A percentile compares a stretch with the other conserved stretches of the same genome.
phyloP scores from a whole-genome alignment of 2,329 filamentous ascomycete species.

The Fusarium tupiense region DNA sequence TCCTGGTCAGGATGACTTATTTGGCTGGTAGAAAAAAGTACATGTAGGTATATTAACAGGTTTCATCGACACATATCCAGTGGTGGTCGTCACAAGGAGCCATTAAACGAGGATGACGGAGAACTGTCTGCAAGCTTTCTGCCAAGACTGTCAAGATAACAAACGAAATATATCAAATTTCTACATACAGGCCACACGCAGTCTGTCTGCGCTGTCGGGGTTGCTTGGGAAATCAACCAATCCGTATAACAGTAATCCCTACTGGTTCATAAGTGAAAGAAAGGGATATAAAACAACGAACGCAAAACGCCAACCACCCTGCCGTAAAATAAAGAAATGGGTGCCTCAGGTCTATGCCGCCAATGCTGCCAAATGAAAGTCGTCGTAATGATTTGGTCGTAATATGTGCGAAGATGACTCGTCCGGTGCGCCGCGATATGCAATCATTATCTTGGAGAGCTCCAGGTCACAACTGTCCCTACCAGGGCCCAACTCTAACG shows the following conservation, averaged over 20 bases:
- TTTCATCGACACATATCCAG: background rate
- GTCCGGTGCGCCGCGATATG: slow-evolving; percentile 41
- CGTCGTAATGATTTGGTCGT: slow-evolving; percentile 48
- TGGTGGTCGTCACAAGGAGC: background rate
- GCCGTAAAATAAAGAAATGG: slow-evolving; percentile 42
- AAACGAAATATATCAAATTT: slow-evolving; percentile 24
- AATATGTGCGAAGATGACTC: slow-evolving; percentile 42
- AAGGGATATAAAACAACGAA: slow-evolving; percentile 47
- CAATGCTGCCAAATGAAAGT: slow-evolving; percentile 48
- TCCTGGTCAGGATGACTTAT: background rate
- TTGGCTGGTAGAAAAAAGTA: background rate
- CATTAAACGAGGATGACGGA: background rate
- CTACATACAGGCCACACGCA: slow-evolving; percentile 41
- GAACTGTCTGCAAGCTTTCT: background rate
- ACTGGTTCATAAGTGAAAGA: slow-evolving; percentile 33
- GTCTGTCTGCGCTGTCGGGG: slow-evolving; percentile 24
- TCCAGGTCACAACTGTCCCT: slow-evolving; percentile 35
- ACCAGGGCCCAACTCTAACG: slow-evolving; percentile 72
- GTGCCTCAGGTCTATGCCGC: slow-evolving; percentile 50
- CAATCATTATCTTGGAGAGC: slow-evolving; percentile 29
- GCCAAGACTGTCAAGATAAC: background rate
- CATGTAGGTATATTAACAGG: background rate
- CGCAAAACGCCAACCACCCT: slow-evolving; percentile 48
- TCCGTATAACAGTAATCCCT: slow-evolving; percentile 35
- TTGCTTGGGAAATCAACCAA: slow-evolving; percentile 13